Conservation (phyloP, 2,329 filamentous ascomycete genomes). For the Nigrospora sphaerica region DNA sequence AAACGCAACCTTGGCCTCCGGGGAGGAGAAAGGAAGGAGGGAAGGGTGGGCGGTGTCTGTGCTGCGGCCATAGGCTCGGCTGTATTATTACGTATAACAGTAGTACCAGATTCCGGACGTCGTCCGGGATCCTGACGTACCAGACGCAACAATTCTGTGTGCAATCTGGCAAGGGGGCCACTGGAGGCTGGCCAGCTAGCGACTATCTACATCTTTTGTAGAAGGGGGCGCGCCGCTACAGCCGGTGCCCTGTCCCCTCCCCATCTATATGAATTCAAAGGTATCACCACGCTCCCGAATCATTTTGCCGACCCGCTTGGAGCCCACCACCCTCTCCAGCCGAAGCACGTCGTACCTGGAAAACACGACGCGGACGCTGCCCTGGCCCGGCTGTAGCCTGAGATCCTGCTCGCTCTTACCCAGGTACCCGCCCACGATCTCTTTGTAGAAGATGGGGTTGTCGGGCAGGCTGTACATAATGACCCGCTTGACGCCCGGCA, state of each 20-base stretch:
- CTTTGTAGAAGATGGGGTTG: conserved; percentile 74
- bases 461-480: conserved; percentile 88
- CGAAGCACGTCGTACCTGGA: conserved; percentile 85
- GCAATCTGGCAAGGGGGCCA: no score
- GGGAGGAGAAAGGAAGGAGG: no score
- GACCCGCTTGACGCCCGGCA: conserved; percentile 76
- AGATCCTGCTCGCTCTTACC: conserved; percentile 50
- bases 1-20: no score
- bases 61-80: no score
- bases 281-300: conserved; percentile 77
- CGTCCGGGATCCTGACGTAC: no score
- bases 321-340: conserved; percentile 82
- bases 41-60: no score
- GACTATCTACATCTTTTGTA: no score
- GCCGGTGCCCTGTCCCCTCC: not conserved
- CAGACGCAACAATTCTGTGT: no score
- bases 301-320: conserved; percentile 75
- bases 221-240: no score
- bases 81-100: no score
- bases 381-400: conserved; percentile 50
- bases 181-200: no score
- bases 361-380: conserved; percentile 60
- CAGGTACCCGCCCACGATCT: conserved; percentile 65
- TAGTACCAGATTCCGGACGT: no score
- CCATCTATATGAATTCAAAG: conserved; percentile 78